These are phyloP conservation scores for Viola pubescens DNA, from an alignment of 441 rosid species.

Conservation along the genomic window DNA sequence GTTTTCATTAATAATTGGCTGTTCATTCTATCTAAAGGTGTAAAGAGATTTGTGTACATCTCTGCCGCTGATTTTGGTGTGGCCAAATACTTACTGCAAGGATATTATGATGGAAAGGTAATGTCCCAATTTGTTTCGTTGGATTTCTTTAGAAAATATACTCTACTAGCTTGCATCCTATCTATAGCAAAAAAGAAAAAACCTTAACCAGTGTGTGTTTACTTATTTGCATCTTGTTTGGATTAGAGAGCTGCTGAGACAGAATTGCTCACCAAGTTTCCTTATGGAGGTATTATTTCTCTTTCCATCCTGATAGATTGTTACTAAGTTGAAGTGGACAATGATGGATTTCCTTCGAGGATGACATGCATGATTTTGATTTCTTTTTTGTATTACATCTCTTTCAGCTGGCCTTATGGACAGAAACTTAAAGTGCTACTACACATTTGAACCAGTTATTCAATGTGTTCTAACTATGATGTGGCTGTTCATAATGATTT, in stretches of 20 bases:
- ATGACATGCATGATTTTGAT: too few relatives aligned
- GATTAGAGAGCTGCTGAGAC: slow-evolving; percentile 87
- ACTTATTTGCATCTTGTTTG: slow-evolving; percentile 19
- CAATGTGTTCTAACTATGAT: too few relatives aligned
- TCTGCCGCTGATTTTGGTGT: slow-evolving; percentile 83
- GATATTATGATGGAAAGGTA: slow-evolving; percentile 93
- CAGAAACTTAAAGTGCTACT: too few relatives aligned
- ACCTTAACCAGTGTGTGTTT: too few relatives aligned
- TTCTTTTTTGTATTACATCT: too few relatives aligned
- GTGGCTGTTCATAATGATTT: too few relatives aligned
- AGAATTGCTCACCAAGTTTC: slow-evolving; percentile 73
- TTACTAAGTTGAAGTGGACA: too few relatives aligned
- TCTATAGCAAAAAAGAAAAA: too few relatives aligned
- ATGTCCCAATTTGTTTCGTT: slow-evolving; percentile 3
- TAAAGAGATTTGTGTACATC: slow-evolving; percentile 71
- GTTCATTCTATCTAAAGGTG: slow-evolving; percentile 36
- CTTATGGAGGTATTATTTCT: slow-evolving; percentile 62
- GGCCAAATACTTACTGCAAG: slow-evolving; percentile 58
- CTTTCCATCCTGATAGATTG: neutral
- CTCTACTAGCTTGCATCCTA: neutral
- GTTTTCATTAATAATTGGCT: neutral
- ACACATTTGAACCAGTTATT: too few relatives aligned
- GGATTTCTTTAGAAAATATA: neutral
- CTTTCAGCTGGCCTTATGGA: too few relatives aligned
- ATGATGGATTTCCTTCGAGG: too few relatives aligned